Percentiles rank a stretch among this genome's conserved stretches.
phyloP scores from a whole-genome alignment of 768 basidiomycete genomes.

The Kwoniella pini region DNA sequence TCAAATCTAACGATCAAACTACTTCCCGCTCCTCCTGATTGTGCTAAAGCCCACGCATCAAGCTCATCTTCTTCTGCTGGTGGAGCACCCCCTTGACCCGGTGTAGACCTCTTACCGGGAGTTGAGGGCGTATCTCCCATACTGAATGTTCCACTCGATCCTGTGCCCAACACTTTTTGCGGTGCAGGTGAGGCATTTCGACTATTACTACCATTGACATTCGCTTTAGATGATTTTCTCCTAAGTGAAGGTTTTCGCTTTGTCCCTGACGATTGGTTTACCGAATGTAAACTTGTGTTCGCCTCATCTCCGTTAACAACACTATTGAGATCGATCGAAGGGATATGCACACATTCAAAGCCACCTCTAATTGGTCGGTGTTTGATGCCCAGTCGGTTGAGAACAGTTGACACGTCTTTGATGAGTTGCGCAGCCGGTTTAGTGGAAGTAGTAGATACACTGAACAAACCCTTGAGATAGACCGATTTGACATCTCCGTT shows the following conservation, averaged over 20 bases:
- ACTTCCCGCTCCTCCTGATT: slow-evolving; percentile 61
- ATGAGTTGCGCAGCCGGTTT: slow-evolving; percentile 79
- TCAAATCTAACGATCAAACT: slow-evolving; percentile 90
- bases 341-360: slow-evolving; percentile 93
- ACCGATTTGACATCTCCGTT: slow-evolving; percentile 78
- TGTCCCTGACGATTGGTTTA: background rate
- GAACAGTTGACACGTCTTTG: slow-evolving; percentile 77
- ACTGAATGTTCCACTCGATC: slow-evolving; percentile 33
- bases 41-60: slow-evolving; percentile 54
- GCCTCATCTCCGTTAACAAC: slow-evolving; percentile 56
- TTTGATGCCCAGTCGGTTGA: slow-evolving; percentile 93
- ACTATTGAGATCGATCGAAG: slow-evolving; percentile 86
- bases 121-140: slow-evolving; percentile 25
- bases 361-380: slow-evolving; percentile 86
- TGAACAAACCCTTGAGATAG: slow-evolving; percentile 93
- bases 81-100: background rate
- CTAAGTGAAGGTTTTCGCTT: slow-evolving; percentile 24
- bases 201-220: slow-evolving; percentile 16
- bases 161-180: background rate
- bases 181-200: slow-evolving; percentile 16
- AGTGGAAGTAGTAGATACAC: slow-evolving; percentile 94
- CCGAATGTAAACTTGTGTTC: slow-evolving; percentile 22
- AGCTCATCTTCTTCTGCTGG: slow-evolving; percentile 46
- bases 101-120: slow-evolving; percentile 11
- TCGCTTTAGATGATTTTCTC: slow-evolving; percentile 30